Evolutionary conservation across 441 rosid genomes (phyloP).

Genomic region (Gossypium gossypioides): DNA sequence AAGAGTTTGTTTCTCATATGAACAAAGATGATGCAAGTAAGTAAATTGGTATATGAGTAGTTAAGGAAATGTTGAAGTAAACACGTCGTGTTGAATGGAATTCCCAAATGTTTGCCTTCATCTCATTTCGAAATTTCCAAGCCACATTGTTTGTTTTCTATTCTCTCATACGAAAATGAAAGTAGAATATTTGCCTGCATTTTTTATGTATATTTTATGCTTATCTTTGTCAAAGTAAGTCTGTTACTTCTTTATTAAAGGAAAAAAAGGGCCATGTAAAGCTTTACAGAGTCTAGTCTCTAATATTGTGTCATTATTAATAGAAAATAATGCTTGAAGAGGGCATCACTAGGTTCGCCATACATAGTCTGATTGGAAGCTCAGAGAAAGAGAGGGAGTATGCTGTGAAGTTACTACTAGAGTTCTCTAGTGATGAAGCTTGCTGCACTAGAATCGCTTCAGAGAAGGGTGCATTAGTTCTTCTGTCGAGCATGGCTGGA

Average conservation of each 20-base stretch:
- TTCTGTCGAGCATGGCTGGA: constrained; percentile 36
- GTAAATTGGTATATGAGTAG: neutral
- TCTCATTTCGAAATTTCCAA: neutral
- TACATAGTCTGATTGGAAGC: constrained; percentile 33
- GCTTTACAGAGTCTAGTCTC: neutral
- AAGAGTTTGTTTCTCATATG: neutral
- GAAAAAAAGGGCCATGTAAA: neutral
- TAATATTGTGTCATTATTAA: constrained; percentile 13
- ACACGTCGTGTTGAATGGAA: neutral
- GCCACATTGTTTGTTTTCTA: neutral
- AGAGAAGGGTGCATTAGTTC: constrained; percentile 41
- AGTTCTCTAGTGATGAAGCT: constrained; percentile 29
- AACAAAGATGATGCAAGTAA: constrained; percentile 1
- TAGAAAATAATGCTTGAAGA: constrained; percentile 35
- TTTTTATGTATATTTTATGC: neutral
- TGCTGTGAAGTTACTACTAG: constrained; percentile 33
- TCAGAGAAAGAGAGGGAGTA: constrained; percentile 31
- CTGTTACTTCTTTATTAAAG: neutral
- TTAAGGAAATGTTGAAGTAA: neutral
- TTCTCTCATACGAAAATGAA: neutral
- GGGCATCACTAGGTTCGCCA: constrained; percentile 34
- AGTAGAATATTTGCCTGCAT: neutral
- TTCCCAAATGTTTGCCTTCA: neutral
- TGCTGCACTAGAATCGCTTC: constrained; percentile 27
- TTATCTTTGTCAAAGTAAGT: neutral